These are phyloP conservation scores for Geotrichum histeridarum DNA, from an alignment of 1,139 yeast species.

Conservation along the genomic window DNA sequence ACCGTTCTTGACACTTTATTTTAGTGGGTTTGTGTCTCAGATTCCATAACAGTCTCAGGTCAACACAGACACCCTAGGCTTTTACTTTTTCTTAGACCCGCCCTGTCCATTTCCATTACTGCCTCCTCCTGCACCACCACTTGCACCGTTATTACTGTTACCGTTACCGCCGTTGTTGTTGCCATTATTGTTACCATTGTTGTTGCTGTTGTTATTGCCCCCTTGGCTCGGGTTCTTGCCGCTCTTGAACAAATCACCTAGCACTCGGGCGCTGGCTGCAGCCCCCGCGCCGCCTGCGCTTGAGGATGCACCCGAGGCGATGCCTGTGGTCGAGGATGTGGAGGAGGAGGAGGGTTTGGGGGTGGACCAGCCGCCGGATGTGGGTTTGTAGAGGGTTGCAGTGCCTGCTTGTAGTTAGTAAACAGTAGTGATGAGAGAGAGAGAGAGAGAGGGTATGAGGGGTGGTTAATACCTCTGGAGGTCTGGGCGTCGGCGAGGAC, in stretches of 20 bases:
- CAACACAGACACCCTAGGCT: too few species aligned
- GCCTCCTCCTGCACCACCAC: not conserved
- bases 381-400: slow-evolving; percentile 10
- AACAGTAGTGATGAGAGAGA: not conserved
- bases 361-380: slow-evolving; percentile 14
- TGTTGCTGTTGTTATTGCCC: not conserved
- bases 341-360: slow-evolving; percentile 7
- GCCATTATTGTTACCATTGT: not conserved
- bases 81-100: not conserved
- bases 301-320: not conserved
- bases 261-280: not conserved
- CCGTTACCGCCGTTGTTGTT: not conserved
- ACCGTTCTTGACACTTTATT: too few species aligned
- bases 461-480: not conserved
- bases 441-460: not conserved
- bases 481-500: slow-evolving; percentile 5
- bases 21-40: too few species aligned
- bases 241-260: not conserved
- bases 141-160: not conserved
- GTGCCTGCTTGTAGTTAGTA: not conserved
- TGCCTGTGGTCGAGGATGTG: not conserved
- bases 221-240: not conserved
- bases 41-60: too few species aligned
- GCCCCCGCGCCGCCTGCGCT: not conserved
- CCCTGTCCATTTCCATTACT: too few species aligned